These are phyloP conservation scores for Tylopilus rubrobrunneus DNA, from an alignment of 768 basidiomycete genomes.

Conservation along the genomic window DNA sequence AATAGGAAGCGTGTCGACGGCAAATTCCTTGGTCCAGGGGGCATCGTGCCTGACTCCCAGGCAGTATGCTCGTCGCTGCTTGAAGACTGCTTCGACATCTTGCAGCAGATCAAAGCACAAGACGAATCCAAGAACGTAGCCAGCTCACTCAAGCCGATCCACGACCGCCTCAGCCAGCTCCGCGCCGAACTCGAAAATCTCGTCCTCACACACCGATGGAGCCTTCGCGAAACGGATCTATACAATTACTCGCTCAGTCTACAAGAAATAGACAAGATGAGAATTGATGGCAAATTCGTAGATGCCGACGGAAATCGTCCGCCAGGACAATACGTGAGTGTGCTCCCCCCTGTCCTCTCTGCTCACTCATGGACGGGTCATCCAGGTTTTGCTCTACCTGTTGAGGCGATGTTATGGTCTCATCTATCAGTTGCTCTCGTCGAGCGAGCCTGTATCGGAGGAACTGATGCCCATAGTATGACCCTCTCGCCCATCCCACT, in stretches of 20 bases:
- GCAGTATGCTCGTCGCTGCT: slow-evolving; percentile 87
- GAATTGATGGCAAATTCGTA: slow-evolving; percentile 95
- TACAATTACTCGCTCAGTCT: slow-evolving; percentile 92
- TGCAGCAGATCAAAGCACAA: slow-evolving; percentile 91
- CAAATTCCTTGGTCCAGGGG: slow-evolving; percentile 90
- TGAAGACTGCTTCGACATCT: slow-evolving; percentile 95
- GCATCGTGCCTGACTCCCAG: slow-evolving; percentile 86
- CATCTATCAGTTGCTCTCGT: slow-evolving; percentile 89
- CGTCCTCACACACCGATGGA: slow-evolving; percentile 96
- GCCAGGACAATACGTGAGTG: slow-evolving; percentile 87
- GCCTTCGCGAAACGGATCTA: slow-evolving; percentile 87
- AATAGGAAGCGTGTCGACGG: slow-evolving; percentile 88
- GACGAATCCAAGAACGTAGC: slow-evolving; percentile 89
- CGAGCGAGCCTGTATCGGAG: slow-evolving; percentile 95
- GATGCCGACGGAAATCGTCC: slow-evolving; percentile 91
- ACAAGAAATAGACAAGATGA: slow-evolving; percentile 96
- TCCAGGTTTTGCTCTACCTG: slow-evolving; percentile 86
- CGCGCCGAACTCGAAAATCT: slow-evolving; percentile 86
- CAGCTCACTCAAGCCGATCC: slow-evolving; percentile 83
- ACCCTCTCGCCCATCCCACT: slow-evolving; percentile 4
- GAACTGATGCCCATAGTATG: slow-evolving; percentile 94
- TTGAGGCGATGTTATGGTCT: slow-evolving; percentile 94
- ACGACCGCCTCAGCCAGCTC: slow-evolving; percentile 85
- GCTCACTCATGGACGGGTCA: neutral
- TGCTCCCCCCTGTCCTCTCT: neutral